Conservation (phyloP, 2,329 filamentous ascomycete species). For the Trichoderma sp. region DNA sequence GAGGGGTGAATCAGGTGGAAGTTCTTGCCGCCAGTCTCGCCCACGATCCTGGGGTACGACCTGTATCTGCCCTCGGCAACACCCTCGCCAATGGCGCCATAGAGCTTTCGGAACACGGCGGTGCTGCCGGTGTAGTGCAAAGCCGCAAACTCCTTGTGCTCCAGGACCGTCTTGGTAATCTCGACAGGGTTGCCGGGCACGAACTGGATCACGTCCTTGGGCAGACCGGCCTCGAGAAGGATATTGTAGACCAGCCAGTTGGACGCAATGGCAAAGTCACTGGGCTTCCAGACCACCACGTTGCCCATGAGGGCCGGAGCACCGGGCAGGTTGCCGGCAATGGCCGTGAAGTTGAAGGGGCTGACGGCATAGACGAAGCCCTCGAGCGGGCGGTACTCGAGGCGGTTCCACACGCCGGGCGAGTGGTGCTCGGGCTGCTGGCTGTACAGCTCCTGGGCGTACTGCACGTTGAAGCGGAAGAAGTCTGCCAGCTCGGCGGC, state of each 20-base stretch:
- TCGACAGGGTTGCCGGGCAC: conserved; percentile 83
- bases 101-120: conserved; percentile 83
- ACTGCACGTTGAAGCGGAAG: conserved; percentile 89
- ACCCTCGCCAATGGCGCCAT: conserved; percentile 79
- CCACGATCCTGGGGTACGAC: conserved; percentile 84
- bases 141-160: conserved; percentile 79
- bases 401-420: conserved; percentile 83
- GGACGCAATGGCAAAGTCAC: conserved; percentile 80
- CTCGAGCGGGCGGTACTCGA: conserved; percentile 86
- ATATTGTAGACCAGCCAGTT: conserved; percentile 92
- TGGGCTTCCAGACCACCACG: conserved; percentile 97
- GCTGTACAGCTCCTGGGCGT: conserved; percentile 85
- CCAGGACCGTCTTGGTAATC: conserved; percentile 74
- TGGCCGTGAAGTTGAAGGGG: conserved; percentile 97
- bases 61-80: conserved; percentile 79
- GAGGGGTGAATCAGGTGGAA: conserved; percentile 80
- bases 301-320: conserved; percentile 89
- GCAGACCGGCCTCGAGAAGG: conserved; percentile 85
- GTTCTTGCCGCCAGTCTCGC: conserved; percentile 92
- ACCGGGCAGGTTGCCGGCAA: conserved; percentile 80
- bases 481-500: conserved; percentile 93
- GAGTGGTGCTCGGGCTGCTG: conserved; percentile 84
- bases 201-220: conserved; percentile 88
- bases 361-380: conserved; percentile 94
- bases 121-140: conserved; percentile 95